Evolutionary conservation across 768 basidiomycete genomes (phyloP).

Genomic region (Macrolepiota dolichaula): DNA sequence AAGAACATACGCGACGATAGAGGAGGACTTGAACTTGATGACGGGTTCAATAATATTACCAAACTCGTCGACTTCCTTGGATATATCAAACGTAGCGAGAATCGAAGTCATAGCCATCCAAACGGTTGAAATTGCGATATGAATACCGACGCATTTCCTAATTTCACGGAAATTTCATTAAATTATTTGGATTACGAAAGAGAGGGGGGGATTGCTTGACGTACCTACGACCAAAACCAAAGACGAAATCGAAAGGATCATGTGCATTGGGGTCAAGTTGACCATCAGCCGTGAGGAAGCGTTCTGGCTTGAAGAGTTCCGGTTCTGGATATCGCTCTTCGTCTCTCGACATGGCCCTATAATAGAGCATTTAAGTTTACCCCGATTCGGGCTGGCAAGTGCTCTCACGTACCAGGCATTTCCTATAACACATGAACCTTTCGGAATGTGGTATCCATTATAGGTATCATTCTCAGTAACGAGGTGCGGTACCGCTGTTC

Average conservation of each 20-base stretch:
- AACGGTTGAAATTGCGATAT: conserved; percentile 24
- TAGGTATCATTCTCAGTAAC: conserved; percentile 28
- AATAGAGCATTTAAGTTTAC: not conserved
- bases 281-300: conserved; percentile 24
- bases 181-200: not conserved
- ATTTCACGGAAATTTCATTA: not conserved
- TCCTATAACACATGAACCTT: conserved; percentile 27
- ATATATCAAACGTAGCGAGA: conserved; percentile 27
- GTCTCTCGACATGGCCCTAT: conserved; percentile 38
- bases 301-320: conserved; percentile 32
- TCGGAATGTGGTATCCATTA: conserved; percentile 27
- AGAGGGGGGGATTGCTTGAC: not conserved
- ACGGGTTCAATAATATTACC: conserved; percentile 24
- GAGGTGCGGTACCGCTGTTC: conserved; percentile 25
- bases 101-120: conserved; percentile 27
- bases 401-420: conserved; percentile 28
- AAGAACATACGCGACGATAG: conserved; percentile 28
- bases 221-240: conserved; percentile 27
- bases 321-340: conserved; percentile 34
- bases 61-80: conserved; percentile 21
- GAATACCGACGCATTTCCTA: conserved; percentile 28
- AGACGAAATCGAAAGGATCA: conserved; percentile 18
- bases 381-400: not conserved
- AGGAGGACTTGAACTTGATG: conserved; percentile 15
- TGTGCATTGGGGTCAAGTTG: conserved; percentile 14